Conservation (phyloP, 306 rosid species). For the Lathyrus tuberosus region DNA sequence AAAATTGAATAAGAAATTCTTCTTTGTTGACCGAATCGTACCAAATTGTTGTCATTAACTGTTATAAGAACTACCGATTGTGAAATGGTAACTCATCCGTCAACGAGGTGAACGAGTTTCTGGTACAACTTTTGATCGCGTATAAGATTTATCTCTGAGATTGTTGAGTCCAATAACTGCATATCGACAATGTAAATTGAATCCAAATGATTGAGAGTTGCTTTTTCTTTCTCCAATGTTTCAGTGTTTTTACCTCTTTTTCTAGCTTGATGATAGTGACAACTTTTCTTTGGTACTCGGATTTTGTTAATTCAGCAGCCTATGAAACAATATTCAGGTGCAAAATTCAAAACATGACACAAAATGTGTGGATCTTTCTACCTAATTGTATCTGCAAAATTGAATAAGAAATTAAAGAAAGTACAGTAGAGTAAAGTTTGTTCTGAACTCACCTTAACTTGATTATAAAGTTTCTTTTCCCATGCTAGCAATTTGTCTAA, state of each 20-base stretch:
- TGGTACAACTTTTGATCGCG: constrained; percentile 81
- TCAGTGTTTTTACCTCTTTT: constrained; percentile 67
- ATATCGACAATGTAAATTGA: constrained; percentile 93
- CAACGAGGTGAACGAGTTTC: constrained; percentile 79
- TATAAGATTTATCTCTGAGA: constrained; percentile 77
- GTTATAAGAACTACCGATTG: background rate
- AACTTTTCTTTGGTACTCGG: constrained; percentile 81
- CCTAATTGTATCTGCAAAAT: background rate
- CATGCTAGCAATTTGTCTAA: constrained; percentile 93
- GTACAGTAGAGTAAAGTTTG: background rate
- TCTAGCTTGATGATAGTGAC: constrained; percentile 64
- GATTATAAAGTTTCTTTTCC: constrained; percentile 90
- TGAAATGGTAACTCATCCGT: constrained; percentile 60
- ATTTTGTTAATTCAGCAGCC: constrained; percentile 95
- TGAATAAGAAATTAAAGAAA: background rate
- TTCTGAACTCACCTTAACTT: constrained; percentile 67
- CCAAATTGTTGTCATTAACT: too few relatives aligned
- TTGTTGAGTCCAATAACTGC: constrained; percentile 94
- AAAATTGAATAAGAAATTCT: background rate
- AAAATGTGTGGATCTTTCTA: constrained; percentile 13
- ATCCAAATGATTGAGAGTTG: constrained; percentile 78
- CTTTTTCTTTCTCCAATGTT: constrained; percentile 86
- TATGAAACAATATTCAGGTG: constrained; percentile 49
- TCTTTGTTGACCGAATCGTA: too few relatives aligned
- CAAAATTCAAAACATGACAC: constrained; percentile 24